Conservation (phyloP, 1,284 basidiomycete species). For the Ganoderma sinense region DNA sequence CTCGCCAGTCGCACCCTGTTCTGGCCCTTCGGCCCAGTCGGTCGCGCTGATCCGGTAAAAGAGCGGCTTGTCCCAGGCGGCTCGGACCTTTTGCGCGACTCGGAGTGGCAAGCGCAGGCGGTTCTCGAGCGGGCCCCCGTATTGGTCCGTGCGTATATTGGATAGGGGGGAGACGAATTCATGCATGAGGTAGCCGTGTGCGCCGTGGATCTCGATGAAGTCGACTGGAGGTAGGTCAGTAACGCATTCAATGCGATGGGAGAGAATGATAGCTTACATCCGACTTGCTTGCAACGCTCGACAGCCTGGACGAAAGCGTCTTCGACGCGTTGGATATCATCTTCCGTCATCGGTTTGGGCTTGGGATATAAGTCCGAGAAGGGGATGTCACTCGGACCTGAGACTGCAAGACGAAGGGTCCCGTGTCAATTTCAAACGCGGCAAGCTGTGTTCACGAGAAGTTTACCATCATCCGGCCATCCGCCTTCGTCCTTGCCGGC, state of each 20-base stretch:
- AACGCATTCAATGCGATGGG: conserved; percentile 2
- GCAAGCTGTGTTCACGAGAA: neutral
- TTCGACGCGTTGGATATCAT: conserved; percentile 67
- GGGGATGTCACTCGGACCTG: conserved; percentile 59
- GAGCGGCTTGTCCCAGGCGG: conserved; percentile 74
- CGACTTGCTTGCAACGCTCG: conserved; percentile 65
- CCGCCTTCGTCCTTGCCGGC: conserved; percentile 64
- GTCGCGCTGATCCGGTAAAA: conserved; percentile 79
- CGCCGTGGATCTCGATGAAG: conserved; percentile 82
- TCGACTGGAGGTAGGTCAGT: conserved; percentile 56
- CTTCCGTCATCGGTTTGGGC: conserved; percentile 60
- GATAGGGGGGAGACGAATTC: conserved; percentile 75
- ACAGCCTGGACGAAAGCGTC: conserved; percentile 73
- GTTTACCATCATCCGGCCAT: conserved; percentile 68
- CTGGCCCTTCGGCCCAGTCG: conserved; percentile 82
- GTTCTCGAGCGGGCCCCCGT: conserved; percentile 81
- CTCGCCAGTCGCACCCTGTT: conserved; percentile 59
- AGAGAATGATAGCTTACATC: conserved; percentile 55
- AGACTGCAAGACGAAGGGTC: conserved; percentile 36
- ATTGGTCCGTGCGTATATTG: conserved; percentile 73
- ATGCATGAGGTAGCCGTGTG: conserved; percentile 74
- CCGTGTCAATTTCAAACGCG: neutral
- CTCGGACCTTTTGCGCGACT: conserved; percentile 59
- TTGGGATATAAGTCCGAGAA: conserved; percentile 56
- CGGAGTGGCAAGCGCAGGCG: conserved; percentile 74